Conservation (phyloP, 139 green algal species). For the Chlamydomonas applanata region DNA sequence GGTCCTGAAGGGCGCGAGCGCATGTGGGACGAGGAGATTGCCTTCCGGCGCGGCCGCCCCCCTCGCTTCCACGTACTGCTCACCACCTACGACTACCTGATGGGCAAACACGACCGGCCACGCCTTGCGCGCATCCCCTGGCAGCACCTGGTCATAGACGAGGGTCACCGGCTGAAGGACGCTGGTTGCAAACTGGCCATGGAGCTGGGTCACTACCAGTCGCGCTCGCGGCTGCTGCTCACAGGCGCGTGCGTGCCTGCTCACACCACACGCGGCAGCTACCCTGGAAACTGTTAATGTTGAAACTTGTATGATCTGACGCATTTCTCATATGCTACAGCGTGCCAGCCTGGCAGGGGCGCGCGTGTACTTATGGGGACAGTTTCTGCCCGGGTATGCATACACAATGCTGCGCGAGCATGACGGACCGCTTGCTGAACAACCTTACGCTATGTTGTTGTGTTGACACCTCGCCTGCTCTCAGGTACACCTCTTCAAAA, state of each 20-base stretch:
- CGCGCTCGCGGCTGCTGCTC: constrained; percentile 51
- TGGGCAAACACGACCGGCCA: constrained; percentile 74
- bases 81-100: constrained; percentile 98
- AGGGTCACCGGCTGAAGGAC: constrained; percentile 98
- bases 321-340: neutral
- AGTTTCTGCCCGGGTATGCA: no score
- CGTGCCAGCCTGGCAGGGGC: constrained; percentile 62
- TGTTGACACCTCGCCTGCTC: no score
- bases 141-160: constrained; percentile 85
- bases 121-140: constrained; percentile 29
- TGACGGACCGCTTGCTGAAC: no score
- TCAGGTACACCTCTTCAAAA: constrained; percentile 46
- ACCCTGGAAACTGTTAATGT: no score
- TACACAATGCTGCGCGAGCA: no score
- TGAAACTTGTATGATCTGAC: neutral
- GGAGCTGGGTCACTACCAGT: constrained; percentile 38
- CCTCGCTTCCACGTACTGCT: constrained; percentile 96
- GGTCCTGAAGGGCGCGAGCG: constrained; percentile 24
- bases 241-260: constrained; percentile 48
- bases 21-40: constrained; percentile 30
- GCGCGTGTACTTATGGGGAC: no score
- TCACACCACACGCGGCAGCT: no score
- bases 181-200: constrained; percentile 71
- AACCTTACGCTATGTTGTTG: no score
- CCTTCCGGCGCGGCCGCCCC: constrained; percentile 16